These are phyloP conservation scores for Syncephalastrum contaminatum DNA, from an alignment of 371 early-diverging fungal genomes.

Conservation along the genomic window DNA sequence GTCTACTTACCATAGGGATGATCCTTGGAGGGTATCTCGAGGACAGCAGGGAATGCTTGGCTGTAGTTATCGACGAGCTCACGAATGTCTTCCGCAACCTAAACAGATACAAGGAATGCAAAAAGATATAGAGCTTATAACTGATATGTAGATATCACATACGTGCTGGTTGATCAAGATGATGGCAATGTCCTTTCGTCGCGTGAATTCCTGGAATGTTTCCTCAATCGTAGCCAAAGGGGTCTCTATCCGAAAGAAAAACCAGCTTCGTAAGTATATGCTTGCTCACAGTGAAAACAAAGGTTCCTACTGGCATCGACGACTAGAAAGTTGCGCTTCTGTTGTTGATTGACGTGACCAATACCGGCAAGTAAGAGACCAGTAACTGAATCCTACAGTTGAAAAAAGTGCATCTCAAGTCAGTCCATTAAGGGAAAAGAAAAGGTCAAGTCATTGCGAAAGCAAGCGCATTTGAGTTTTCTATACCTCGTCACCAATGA, in stretches of 20 bases:
- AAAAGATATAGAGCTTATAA: neutral
- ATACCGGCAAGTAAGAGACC: conserved; percentile 96
- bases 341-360: conserved; percentile 86
- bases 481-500: conserved; percentile 96
- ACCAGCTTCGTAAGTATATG: too few species aligned
- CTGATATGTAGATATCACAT: conserved; percentile 16
- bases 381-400: conserved; percentile 89
- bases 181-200: conserved; percentile 96
- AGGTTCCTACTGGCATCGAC: conserved; percentile 87
- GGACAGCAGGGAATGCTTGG: conserved; percentile 93
- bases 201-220: conserved; percentile 83
- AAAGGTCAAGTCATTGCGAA: neutral
- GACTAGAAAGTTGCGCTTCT: conserved; percentile 92
- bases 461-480: neutral
- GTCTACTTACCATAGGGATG: conserved; percentile 85
- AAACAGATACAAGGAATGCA: conserved; percentile 5
- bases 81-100: conserved; percentile 95
- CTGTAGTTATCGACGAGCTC: conserved; percentile 86
- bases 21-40: conserved; percentile 99
- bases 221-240: conserved; percentile 89
- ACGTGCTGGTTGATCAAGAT: conserved; percentile 97
- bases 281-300: neutral
- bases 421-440: neutral
- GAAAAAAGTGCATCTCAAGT: neutral
- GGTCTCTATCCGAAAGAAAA: conserved; percentile 64